A percentile compares a stretch with the other conserved stretches of the same genome.
Conservation (phyloP, 768 basidiomycete species). For the Glaciozyma martinii region DNA sequence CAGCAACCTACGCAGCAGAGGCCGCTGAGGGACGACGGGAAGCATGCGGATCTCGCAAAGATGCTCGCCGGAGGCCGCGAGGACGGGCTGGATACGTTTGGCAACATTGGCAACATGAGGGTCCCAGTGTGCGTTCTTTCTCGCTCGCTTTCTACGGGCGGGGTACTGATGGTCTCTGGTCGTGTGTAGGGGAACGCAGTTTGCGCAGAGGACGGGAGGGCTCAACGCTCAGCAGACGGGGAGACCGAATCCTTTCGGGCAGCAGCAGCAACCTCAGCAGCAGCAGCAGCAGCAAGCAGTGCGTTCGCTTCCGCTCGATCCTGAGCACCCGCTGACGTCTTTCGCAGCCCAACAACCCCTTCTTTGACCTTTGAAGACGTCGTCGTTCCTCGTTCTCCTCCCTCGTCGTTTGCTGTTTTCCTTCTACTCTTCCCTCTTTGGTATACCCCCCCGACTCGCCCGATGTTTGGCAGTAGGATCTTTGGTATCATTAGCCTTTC, state of each 20-base stretch:
- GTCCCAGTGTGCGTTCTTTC: constrained; percentile 23
- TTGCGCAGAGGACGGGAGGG: constrained; percentile 17
- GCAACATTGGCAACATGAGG: constrained; percentile 63
- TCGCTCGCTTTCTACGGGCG: background rate
- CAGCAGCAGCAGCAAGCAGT: constrained; percentile 14
- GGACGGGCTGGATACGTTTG: constrained; percentile 86
- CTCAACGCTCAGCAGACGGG: constrained; percentile 1
- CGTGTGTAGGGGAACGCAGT: background rate
- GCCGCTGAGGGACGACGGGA: constrained; percentile 50
- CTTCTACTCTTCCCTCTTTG: background rate
- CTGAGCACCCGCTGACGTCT: background rate
- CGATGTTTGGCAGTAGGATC: too few species aligned
- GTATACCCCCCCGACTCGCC: background rate
- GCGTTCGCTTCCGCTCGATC: background rate
- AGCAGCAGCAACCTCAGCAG: constrained; percentile 11
- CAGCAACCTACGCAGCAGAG: constrained; percentile 39
- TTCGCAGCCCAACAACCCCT: background rate
- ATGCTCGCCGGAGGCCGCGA: constrained; percentile 72
- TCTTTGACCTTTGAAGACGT: background rate
- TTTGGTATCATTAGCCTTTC: too few species aligned
- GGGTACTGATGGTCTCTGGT: background rate
- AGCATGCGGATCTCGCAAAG: constrained; percentile 62
- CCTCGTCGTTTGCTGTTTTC: background rate
- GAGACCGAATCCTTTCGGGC: constrained; percentile 26
- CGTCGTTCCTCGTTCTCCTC: background rate